phyloP scores from a whole-genome alignment of 2,329 filamentous ascomycete genomes.

The Fusarium citri region DNA sequence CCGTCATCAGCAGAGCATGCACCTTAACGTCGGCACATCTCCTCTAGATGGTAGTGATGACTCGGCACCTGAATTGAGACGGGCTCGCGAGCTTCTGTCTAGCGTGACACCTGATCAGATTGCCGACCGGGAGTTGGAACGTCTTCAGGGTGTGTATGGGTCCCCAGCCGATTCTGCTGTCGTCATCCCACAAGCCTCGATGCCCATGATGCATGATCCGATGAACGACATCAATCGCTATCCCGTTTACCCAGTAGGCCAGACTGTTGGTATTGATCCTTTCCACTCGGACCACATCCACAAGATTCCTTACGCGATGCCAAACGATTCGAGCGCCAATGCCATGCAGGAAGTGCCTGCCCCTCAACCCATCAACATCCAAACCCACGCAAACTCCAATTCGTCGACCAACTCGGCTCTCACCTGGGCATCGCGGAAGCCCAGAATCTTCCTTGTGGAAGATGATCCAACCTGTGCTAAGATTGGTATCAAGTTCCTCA shows the following conservation, averaged over 20 bases:
- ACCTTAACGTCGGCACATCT: constrained; percentile 52
- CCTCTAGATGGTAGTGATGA: constrained; percentile 59
- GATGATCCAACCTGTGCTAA: constrained; percentile 76
- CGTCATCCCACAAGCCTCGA: constrained; percentile 55
- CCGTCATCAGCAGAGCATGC: constrained; percentile 51
- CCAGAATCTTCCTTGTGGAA: constrained; percentile 90
- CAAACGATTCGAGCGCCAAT: constrained; percentile 64
- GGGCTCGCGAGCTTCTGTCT: constrained; percentile 67
- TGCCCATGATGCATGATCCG: constrained; percentile 64
- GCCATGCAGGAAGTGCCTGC: constrained; percentile 55
- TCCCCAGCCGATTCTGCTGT: constrained; percentile 65
- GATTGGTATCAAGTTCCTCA: constrained; percentile 75
- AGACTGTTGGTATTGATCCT: constrained; percentile 92
- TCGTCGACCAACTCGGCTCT: constrained; percentile 53
- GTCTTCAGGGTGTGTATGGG: constrained; percentile 65
- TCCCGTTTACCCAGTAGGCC: constrained; percentile 90
- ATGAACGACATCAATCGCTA: constrained; percentile 67
- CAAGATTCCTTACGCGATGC: constrained; percentile 86
- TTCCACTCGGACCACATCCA: constrained; percentile 95
- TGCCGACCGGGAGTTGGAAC: constrained; percentile 66
- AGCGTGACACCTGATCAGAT: constrained; percentile 64
- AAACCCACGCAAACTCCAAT: constrained; percentile 37
- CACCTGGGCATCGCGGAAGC: constrained; percentile 71
- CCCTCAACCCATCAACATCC: constrained; percentile 50
- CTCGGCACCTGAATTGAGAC: constrained; percentile 64